Conservation (phyloP, 2,329 filamentous ascomycete genomes). For the Claviceps paspali region DNA sequence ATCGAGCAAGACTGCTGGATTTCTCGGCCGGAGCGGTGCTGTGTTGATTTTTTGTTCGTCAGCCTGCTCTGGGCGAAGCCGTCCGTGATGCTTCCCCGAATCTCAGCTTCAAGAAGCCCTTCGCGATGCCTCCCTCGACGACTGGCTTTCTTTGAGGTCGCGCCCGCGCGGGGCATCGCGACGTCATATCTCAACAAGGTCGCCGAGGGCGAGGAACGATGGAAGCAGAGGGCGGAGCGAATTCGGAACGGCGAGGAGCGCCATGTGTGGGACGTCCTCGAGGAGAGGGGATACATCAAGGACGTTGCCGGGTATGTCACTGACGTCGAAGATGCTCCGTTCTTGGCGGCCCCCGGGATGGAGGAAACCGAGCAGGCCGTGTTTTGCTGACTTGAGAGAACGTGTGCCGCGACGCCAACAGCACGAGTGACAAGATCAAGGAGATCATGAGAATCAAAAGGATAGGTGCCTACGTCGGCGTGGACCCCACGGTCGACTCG, state of each 20-base stretch:
- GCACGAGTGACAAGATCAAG: slow-evolving; percentile 38
- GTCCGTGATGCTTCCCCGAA: slow-evolving; percentile 1
- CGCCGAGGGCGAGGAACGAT: slow-evolving; percentile 25
- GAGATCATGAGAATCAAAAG: slow-evolving; percentile 48
- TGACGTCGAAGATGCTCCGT: neutral
- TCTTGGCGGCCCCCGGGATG: slow-evolving; percentile 9
- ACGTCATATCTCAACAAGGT: slow-evolving; percentile 29
- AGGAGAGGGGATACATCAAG: slow-evolving; percentile 60
- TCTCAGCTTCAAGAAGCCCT: slow-evolving; percentile 8
- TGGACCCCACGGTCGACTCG: slow-evolving; percentile 69
- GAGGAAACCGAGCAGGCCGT: neutral
- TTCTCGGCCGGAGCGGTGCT: too few species aligned
- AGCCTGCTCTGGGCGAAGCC: too few species aligned
- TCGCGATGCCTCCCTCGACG: slow-evolving; percentile 12
- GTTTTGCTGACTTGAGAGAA: slow-evolving; percentile 1
- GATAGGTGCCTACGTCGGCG: slow-evolving; percentile 63
- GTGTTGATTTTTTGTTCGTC: neutral
- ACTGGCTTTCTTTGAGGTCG: slow-evolving; percentile 9
- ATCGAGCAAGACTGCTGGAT: neutral
- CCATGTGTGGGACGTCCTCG: slow-evolving; percentile 47
- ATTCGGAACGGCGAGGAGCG: slow-evolving; percentile 34
- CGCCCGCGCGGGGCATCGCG: slow-evolving; percentile 21
- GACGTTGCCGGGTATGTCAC: slow-evolving; percentile 54
- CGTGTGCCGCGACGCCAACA: too few species aligned
- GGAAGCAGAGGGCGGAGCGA: slow-evolving; percentile 29